Conservation (phyloP, 2,329 filamentous ascomycete genomes). For the Magnaporthiopsis poae region DNA sequence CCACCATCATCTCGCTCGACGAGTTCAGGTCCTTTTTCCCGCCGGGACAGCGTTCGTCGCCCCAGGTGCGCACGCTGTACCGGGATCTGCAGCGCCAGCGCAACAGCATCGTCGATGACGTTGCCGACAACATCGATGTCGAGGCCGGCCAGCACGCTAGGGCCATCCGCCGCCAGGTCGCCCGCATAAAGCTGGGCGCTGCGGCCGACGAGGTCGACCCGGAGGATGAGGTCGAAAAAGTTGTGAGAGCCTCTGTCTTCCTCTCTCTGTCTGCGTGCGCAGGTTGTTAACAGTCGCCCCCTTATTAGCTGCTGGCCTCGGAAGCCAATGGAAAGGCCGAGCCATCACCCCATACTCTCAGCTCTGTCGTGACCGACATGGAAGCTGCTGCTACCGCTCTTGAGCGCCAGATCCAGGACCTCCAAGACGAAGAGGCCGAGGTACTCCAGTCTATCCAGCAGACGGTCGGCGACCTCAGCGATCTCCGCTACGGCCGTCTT, state of each 20-base stretch:
- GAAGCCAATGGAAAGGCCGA: not conserved
- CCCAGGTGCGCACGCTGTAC: conserved; percentile 62
- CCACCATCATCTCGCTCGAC: conserved; percentile 60
- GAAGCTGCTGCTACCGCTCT: conserved; percentile 56
- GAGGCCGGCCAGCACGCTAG: conserved; percentile 51
- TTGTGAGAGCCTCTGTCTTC: conserved; percentile 29
- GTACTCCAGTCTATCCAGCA: conserved; percentile 53
- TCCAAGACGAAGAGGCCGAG: conserved; percentile 54
- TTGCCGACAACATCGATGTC: conserved; percentile 54
- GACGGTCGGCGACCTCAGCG: conserved; percentile 64
- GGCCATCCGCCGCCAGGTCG: conserved; percentile 46
- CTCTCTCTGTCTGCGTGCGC: not conserved
- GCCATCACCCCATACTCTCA: conserved; percentile 46
- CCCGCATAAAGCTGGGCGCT: conserved; percentile 40
- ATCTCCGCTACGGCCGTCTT: conserved; percentile 71
- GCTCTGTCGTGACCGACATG: conserved; percentile 58
- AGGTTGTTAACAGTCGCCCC: not conserved
- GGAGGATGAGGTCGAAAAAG: conserved; percentile 53
- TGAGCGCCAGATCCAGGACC: conserved; percentile 54
- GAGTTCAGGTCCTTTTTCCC: conserved; percentile 74
- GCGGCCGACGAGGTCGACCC: conserved; percentile 50
- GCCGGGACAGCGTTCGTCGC: conserved; percentile 51
- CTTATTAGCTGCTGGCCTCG: not conserved
- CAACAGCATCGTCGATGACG: conserved; percentile 55
- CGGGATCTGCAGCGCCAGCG: conserved; percentile 70